Conservation (phyloP, 805 yeast species). For the Spathaspora hagerdaliae region DNA sequence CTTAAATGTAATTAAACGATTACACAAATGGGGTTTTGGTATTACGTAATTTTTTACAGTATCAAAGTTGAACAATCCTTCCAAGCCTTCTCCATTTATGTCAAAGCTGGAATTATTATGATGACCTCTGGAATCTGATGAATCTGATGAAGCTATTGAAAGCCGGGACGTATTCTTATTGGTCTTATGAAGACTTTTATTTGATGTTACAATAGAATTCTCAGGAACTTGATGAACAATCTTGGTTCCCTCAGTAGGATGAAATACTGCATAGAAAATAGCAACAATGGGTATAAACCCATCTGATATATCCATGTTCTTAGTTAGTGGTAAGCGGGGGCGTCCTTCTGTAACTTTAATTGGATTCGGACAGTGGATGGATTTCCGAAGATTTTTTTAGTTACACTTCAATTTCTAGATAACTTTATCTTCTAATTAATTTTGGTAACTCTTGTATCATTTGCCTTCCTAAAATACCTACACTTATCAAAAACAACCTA, state of each 20-base stretch:
- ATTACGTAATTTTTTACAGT: slow-evolving; percentile 85
- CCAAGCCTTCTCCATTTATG: slow-evolving; percentile 11
- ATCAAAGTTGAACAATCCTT: slow-evolving; percentile 66
- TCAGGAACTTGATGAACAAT: slow-evolving; percentile 88
- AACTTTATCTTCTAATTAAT: no score
- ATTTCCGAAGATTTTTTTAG: no score
- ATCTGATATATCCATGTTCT: slow-evolving; percentile 30
- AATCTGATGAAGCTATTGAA: background rate
- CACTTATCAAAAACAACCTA: no score
- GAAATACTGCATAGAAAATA: slow-evolving; percentile 85
- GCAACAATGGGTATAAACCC: slow-evolving; percentile 91
- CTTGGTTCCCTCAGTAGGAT: slow-evolving; percentile 93
- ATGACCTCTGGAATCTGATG: background rate
- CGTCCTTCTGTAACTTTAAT: background rate
- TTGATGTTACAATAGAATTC: slow-evolving; percentile 47
- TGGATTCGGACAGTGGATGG: no score
- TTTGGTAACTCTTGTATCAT: no score
- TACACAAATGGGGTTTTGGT: slow-evolving; percentile 90
- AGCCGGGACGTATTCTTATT: background rate
- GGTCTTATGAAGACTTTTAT: background rate
- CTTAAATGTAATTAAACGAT: slow-evolving; percentile 70
- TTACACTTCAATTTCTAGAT: no score
- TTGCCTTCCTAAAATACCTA: no score
- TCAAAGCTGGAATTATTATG: background rate
- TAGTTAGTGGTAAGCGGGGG: background rate